Conservation (phyloP, 1,284 basidiomycete genomes). For the Pseudozyma sp. region DNA sequence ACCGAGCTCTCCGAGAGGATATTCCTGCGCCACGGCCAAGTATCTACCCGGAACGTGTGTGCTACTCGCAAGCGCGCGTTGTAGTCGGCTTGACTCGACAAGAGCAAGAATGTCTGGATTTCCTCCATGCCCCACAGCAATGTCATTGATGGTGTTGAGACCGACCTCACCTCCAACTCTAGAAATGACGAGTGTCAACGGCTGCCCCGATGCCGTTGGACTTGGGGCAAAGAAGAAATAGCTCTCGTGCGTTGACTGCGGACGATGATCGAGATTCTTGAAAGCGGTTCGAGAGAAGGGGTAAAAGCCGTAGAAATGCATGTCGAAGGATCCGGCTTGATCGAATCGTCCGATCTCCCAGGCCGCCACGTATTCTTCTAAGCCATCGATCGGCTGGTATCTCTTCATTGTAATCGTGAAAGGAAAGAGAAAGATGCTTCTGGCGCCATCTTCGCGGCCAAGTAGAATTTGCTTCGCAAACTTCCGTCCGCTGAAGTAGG, state of each 20-base stretch:
- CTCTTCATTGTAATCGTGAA: neutral
- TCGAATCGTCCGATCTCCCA: constrained; percentile 5
- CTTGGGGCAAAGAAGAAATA: neutral
- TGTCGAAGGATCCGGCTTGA: neutral
- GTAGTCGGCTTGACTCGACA: neutral
- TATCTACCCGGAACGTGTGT: neutral
- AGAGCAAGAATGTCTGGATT: constrained; percentile 1
- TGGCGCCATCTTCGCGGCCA: neutral
- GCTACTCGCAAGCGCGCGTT: neutral
- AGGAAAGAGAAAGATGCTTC: constrained; percentile 1
- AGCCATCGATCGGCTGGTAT: neutral
- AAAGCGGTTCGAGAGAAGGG: constrained; percentile 5
- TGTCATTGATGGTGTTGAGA: too few relatives aligned
- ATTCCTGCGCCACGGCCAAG: neutral
- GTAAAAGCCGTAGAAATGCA: constrained; percentile 3
- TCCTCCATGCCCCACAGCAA: neutral
- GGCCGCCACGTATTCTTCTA: neutral
- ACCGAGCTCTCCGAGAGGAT: neutral
- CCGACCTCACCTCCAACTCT: neutral
- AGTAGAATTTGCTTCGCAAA: constrained; percentile 4
- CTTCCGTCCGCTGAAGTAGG: neutral
- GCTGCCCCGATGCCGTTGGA: neutral
- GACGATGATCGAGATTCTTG: neutral
- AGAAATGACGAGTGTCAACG: neutral
- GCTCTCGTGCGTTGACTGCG: neutral